phyloP scores from a whole-genome alignment of 2,329 filamentous ascomycete genomes.

The Fragosphaeria purpurea region DNA sequence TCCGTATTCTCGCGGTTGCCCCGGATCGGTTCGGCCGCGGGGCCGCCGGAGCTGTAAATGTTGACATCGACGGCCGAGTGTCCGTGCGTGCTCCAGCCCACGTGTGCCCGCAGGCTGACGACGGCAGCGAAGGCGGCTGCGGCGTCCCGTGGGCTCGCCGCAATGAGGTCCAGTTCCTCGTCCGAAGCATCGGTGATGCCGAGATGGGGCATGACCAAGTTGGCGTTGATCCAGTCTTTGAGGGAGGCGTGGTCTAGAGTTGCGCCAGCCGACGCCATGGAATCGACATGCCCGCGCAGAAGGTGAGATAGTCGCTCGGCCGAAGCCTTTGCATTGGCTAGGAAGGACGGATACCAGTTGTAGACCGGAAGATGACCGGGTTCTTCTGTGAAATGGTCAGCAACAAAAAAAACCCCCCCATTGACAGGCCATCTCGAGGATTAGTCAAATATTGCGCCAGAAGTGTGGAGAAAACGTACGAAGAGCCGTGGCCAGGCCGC shows the following conservation, averaged over 20 bases:
- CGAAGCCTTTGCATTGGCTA: conserved; percentile 68
- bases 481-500: conserved; percentile 71
- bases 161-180: conserved; percentile 58
- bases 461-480: conserved; percentile 37
- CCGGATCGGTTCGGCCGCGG: conserved; percentile 51
- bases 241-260: conserved; percentile 21
- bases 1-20: conserved; percentile 96
- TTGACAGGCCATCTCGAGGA: not conserved
- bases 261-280: conserved; percentile 10
- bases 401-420: not conserved
- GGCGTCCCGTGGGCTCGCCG: conserved; percentile 45
- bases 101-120: conserved; percentile 75
- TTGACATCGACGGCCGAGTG: conserved; percentile 94
- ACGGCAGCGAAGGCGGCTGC: conserved; percentile 65
- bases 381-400: conserved; percentile 34
- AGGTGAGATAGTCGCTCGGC: conserved; percentile 59
- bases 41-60: conserved; percentile 72
- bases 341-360: conserved; percentile 71
- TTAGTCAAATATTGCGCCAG: not conserved
- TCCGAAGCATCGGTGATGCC: conserved; percentile 66
- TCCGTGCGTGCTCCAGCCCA: conserved; percentile 91
- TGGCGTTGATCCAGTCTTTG: conserved; percentile 55
- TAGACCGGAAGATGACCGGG: conserved; percentile 45
- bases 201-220: conserved; percentile 59
- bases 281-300: conserved; percentile 49